phyloP scores from a whole-genome alignment of 2,329 filamentous ascomycete genomes.

The Remersonia thermophila region DNA sequence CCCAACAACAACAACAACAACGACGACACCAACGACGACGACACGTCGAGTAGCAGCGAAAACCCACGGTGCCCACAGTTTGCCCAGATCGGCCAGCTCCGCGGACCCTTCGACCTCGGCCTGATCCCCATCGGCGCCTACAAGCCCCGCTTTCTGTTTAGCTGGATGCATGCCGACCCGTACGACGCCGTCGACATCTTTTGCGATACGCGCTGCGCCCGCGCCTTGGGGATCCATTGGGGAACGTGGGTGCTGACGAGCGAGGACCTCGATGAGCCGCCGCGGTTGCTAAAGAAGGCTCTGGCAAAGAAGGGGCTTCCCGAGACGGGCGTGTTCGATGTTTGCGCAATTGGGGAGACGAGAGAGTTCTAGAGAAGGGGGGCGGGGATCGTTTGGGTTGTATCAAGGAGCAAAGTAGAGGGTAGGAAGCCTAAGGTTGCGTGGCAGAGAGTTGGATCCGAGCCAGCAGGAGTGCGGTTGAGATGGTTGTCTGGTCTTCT shows the following conservation, averaged over 20 bases:
- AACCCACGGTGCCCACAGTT: slow-evolving; percentile 61
- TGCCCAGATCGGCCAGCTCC: slow-evolving; percentile 62
- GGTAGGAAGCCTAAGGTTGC: too few species aligned
- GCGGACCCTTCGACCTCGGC: slow-evolving; percentile 82
- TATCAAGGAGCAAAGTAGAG: too few species aligned
- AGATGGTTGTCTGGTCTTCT: background rate
- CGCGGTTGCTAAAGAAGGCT: slow-evolving; percentile 57
- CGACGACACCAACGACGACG: too few species aligned
- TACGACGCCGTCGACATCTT: slow-evolving; percentile 86
- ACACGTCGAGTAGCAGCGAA: too few species aligned
- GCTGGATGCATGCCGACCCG: slow-evolving; percentile 73
- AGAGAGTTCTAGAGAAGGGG: slow-evolving; percentile 48
- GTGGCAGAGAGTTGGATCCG: too few species aligned
- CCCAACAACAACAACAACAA: too few species aligned
- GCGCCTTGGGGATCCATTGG: slow-evolving; percentile 84
- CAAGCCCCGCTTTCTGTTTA: slow-evolving; percentile 59
- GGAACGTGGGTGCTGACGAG: slow-evolving; percentile 77
- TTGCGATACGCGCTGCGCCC: slow-evolving; percentile 62
- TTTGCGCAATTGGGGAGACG: slow-evolving; percentile 75
- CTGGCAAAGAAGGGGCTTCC: slow-evolving; percentile 53
- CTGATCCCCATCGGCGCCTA: slow-evolving; percentile 92
- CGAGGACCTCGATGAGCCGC: slow-evolving; percentile 79
- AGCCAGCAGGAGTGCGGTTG: too few species aligned
- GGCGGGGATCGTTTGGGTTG: background rate
- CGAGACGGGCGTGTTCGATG: slow-evolving; percentile 65